Evolutionary conservation across 2,329 filamentous ascomycete genomes (phyloP), one percentile per base, ranked within the genome.

Genomic region (Calycina marina): DNA sequence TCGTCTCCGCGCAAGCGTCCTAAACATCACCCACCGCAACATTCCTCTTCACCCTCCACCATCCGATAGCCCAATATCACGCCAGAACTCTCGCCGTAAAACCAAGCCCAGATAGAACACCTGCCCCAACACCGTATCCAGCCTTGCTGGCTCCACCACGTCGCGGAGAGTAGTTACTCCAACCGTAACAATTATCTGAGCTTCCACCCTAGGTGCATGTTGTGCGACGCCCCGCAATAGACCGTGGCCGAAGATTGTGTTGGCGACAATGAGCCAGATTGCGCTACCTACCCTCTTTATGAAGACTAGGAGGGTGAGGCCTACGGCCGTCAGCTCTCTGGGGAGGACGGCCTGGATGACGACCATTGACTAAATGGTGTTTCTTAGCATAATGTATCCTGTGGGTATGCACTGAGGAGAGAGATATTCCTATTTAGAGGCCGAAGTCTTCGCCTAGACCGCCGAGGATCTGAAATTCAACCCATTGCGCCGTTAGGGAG

Each of bases 291-390:
- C 42, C 20, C 41, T 43, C 18, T 54, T 50, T 13, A 41, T 33
- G 39, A 59, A 59, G 17, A 58, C 44, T 2, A 58, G 34, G 9
- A 53, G 40, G 2, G 56, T 47, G 12, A 48, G 49, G 3, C 47
- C 48, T 14, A 54, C 36, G 2, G 57, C 41, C n/a, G 56, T 43
- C 25, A 54, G 41, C 2, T 37, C 26, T 4, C 40, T 33, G 2
- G 40, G 32, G 4, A 58, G 45, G 1, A 43, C 38, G 10, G 44
- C 44, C 42, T 59, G 56, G 5, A 56, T 39, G 6, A 53, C 56
- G 3, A 54, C 43, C 4, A 53, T 9, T 18, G 28, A 15, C 25
- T 27, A 14, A 8, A 14, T 8, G 14, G 25, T 11, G 14, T 27
- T 9, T 22, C 8, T 22, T n/a, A 22, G 20, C 3, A 22, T 9